Conservation (phyloP, 106 monocot species). For the Dendrobium catenatum region DNA sequence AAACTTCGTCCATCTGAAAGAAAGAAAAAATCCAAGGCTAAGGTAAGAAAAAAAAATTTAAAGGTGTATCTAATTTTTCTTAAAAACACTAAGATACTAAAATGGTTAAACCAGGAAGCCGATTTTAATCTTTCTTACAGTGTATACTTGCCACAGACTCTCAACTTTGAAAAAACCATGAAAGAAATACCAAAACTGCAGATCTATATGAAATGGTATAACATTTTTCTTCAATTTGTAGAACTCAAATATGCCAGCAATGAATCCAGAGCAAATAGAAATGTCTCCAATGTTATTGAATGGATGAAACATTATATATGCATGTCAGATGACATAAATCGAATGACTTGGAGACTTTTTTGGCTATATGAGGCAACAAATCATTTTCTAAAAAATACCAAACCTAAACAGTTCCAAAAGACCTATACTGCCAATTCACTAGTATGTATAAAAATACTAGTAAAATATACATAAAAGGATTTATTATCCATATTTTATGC, state of each 20-base stretch:
- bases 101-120: not conserved
- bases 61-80: not conserved
- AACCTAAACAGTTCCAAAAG: not conserved
- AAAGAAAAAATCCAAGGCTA: not conserved
- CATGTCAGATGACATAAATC: no score
- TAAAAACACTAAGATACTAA: not conserved
- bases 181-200: no score
- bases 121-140: not conserved
- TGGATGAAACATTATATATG: no score
- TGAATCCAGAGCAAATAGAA: not conserved
- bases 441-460: not conserved
- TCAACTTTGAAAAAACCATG: no score
- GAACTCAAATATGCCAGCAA: not conserved
- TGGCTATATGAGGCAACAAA: no score
- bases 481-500: not conserved
- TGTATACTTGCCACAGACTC: no score
- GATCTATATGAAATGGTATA: not conserved
- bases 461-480: not conserved
- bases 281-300: no score
- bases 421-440: not conserved
- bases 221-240: not conserved
- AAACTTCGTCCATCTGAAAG: constrained; percentile 65
- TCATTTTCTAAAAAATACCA: no score
- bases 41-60: not conserved
- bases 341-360: no score